Evolutionary conservation across 768 basidiomycete genomes (phyloP).

Genomic region (Xerocomellus chrysenteron): DNA sequence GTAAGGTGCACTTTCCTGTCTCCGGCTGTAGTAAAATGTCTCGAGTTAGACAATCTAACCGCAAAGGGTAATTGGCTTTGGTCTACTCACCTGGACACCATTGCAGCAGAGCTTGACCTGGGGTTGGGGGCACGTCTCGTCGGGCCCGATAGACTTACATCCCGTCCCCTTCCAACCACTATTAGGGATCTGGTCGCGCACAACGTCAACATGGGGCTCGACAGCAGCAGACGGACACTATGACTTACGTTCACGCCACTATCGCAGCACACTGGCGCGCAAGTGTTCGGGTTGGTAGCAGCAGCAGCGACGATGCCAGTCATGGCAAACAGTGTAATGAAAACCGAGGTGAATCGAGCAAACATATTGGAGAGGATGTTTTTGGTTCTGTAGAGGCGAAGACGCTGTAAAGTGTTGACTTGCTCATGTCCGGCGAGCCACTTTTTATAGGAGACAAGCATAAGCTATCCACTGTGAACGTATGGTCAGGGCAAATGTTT

Average conservation of each 20-base stretch:
- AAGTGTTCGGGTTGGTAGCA: not conserved
- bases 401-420: no score
- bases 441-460: no score
- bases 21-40: no score
- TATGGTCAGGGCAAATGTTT: no score
- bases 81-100: no score
- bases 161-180: not conserved
- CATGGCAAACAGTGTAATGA: not conserved
- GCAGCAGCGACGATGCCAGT: not conserved
- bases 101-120: slow-evolving; percentile 6
- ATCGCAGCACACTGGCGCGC: slow-evolving; percentile 1
- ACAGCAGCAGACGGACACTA: not conserved
- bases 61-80: no score
- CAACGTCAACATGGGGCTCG: not conserved
- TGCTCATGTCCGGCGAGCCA: no score
- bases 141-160: not conserved
- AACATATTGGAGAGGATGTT: not conserved
- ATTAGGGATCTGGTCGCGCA: not conserved
- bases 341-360: not conserved
- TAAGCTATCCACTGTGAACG: no score
- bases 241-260: not conserved
- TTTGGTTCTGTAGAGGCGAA: not conserved
- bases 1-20: no score
- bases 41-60: no score
- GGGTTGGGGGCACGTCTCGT: not conserved